Base-by-base conservation (phyloP, 352 stramenopile genomes). In the Blastocystis sp. region DNA sequence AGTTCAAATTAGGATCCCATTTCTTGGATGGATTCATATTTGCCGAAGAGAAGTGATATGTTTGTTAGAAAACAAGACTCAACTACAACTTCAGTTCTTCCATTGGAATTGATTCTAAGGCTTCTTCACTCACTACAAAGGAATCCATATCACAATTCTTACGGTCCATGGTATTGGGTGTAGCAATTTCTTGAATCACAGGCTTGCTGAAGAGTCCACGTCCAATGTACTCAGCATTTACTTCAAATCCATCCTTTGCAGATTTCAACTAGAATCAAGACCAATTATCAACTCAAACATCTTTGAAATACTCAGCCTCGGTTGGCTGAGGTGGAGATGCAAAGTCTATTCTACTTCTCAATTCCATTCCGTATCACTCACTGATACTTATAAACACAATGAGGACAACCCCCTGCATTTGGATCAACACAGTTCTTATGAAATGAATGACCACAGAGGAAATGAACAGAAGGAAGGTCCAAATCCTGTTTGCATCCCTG, bases 381-480 rank as follows among this genome's bases (percentile, higher is more conserved):
- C 71, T 83, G 46, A 27, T 83, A 83, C 29, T 27, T 35, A 37
- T 24, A 83, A 11, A 65, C 19, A 43, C 71, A 83, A 37, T 43
- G 66, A 42, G 71, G 71, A 67, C 71, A 83, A 24, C 49, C 71
- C 49, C 66, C 46, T 21, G 46, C 29, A 29, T 52, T 49, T 56
- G 58, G 11, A 27, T 83, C 71, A 19, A 83, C 71, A 37, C 71
- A 83, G 51, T 83, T 83, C 71, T 89, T 73, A 19, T 95, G 90
- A 75, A 95, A 96, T 67, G 92, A 95, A 89, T 96, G 93, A 59
- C 94, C 93, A 78, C 93, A 96, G 91, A 95, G 93, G 83, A 96
- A 96, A 80, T 96, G 93, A 43, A 96, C 92, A 0, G 93, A 93
- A n/a, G 93, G 93, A 12, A 96, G 88, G 88, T 96, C 93, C 86